A percentile compares a stretch with the other conserved stretches of the same genome.
These are phyloP conservation scores for Solanum corneliomulleri DNA, from an alignment of 257 asterid genomes.

Conservation along the genomic window DNA sequence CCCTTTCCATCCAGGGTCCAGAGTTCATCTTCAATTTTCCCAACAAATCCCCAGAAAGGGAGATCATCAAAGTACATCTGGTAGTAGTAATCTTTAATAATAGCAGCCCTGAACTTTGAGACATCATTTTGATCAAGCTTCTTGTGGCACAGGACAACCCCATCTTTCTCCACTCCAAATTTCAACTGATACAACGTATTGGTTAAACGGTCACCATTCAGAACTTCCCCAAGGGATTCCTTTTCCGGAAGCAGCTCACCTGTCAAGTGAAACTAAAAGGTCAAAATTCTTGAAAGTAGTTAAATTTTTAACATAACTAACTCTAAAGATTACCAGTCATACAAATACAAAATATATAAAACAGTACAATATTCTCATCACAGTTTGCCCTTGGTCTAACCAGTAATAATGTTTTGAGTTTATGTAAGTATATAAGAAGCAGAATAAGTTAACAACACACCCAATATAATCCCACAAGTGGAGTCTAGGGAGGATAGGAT, in stretches of 20 bases:
- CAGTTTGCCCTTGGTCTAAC: neutral
- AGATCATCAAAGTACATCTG: constrained; percentile 87
- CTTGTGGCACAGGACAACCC: constrained; percentile 47
- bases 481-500: neutral
- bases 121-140: constrained; percentile 36
- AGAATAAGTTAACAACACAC: neutral
- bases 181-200: constrained; percentile 47
- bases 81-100: constrained; percentile 55
- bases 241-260: constrained; percentile 47
- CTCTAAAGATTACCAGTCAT: neutral
- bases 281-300: neutral
- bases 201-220: constrained; percentile 59
- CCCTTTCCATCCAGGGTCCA: constrained; percentile 31
- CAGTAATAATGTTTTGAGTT: neutral
- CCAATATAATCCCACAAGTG: neutral
- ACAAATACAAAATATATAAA: neutral
- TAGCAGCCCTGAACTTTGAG: constrained; percentile 52
- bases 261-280: constrained; percentile 17
- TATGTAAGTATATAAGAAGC: neutral
- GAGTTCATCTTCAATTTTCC: constrained; percentile 64
- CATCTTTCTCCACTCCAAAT: constrained; percentile 44
- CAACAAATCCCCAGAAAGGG: constrained; percentile 88
- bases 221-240: constrained; percentile 66
- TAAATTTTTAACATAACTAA: neutral
- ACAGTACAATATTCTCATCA: neutral